These are phyloP conservation scores for Sugiyamaella novakii DNA, from an alignment of 1,139 yeast genomes.

Conservation along the genomic window DNA sequence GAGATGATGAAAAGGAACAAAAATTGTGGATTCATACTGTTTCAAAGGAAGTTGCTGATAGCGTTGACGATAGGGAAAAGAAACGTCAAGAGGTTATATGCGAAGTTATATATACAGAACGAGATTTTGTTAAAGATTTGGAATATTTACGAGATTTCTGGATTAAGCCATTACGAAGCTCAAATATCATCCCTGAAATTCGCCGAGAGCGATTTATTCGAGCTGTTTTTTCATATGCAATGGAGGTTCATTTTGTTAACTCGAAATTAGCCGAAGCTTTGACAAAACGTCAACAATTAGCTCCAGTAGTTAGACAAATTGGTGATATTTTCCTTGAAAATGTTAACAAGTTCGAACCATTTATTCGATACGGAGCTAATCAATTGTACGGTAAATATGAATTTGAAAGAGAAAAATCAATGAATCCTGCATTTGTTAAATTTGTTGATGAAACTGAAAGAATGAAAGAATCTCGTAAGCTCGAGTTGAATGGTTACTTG, in stretches of 20 bases:
- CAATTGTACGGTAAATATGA: constrained; percentile 95
- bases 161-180: constrained; percentile 84
- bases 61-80: constrained; percentile 79
- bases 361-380: constrained; percentile 91
- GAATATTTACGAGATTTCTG: constrained; percentile 93
- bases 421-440: constrained; percentile 85
- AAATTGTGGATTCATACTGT: constrained; percentile 96
- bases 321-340: constrained; percentile 86
- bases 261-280: constrained; percentile 85
- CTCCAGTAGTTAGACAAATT: constrained; percentile 80
- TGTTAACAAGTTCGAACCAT: constrained; percentile 88
- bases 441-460: constrained; percentile 91
- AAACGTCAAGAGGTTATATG: constrained; percentile 94
- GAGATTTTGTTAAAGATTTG: constrained; percentile 91
- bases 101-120: constrained; percentile 90
- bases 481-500: constrained; percentile 88
- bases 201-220: constrained; percentile 89
- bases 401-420: constrained; percentile 90
- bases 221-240: constrained; percentile 87
- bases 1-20: constrained; percentile 76
- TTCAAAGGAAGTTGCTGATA: constrained; percentile 74
- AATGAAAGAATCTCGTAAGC: constrained; percentile 84
- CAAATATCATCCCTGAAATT: constrained; percentile 82
- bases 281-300: constrained; percentile 82
- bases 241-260: constrained; percentile 83